Conservation (phyloP, 1,284 basidiomycete species). For the Gomphus sp. region DNA sequence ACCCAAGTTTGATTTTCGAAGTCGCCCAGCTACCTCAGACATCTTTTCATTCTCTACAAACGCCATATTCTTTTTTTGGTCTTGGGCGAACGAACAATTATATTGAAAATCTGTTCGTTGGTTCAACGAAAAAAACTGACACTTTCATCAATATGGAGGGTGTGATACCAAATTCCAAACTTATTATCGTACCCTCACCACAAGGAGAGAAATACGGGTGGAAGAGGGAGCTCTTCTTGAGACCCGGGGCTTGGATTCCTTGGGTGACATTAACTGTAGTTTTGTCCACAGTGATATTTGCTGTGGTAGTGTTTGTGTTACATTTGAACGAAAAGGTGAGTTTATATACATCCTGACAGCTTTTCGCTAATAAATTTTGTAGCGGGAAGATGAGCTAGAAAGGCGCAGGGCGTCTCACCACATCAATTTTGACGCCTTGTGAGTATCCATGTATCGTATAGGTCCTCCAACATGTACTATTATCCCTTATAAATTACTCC, state of each 20-base stretch:
- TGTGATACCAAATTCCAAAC: conserved; percentile 94
- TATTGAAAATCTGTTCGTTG: conserved; percentile 93
- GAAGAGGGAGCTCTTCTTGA: conserved; percentile 85
- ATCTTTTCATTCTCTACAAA: conserved; percentile 79
- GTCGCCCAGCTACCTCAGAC: conserved; percentile 92
- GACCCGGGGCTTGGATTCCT: conserved; percentile 96
- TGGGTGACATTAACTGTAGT: conserved; percentile 89
- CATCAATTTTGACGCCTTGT: conserved; percentile 95
- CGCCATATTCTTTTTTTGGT: conserved; percentile 94
- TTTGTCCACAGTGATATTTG: conserved; percentile 65
- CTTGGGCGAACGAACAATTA: conserved; percentile 99
- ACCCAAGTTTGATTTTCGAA: conserved; percentile 18
- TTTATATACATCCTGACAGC: not conserved
- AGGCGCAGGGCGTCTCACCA: conserved; percentile 80
- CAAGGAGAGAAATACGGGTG: conserved; percentile 46
- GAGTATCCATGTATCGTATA: conserved; percentile 10
- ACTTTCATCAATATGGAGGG: conserved; percentile 92
- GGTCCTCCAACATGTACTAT: not conserved
- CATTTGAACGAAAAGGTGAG: conserved; percentile 87
- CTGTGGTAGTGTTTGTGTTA: conserved; percentile 76
- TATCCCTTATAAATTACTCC: conserved; percentile 9
- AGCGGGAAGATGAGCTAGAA: conserved; percentile 92
- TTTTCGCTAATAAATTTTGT: conserved; percentile 11
- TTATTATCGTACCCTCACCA: conserved; percentile 84
- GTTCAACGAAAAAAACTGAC: conserved; percentile 61